Base-by-base conservation (phyloP, 192 early-diverging fungal species). In the Coemansia reversa region DNA sequence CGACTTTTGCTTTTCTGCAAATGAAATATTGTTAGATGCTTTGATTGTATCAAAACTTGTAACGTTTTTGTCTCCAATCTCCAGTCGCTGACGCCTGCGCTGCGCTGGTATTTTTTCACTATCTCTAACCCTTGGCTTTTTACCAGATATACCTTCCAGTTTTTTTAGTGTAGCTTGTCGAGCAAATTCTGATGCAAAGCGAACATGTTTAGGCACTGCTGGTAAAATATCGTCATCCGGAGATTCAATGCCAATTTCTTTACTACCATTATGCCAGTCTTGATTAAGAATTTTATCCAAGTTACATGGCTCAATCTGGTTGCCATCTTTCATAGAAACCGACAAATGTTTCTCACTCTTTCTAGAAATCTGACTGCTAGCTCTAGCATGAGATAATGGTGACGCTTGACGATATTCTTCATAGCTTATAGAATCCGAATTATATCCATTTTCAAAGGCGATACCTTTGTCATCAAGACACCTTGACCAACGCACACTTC, bases 401-500 rank as follows among this genome's bases (percentile, higher is more conserved):
- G 70, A 73, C 20, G 32, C 9, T 3, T 65, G 59, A 0, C 67
- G 61, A 42, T 74, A 74, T 32, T 67, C 57, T 0, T 55, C 51
- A 18, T 67, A 74, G 18, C 60, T 50, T 5, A 74, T 58, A 7
- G 48, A 56, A 39, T 75, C 67, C 12, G 63, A 65, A 12, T 67
- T 66, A 24, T 69, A 75, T 2, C 58, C 67, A 30, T 29, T n/a
- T 3, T 56, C 76, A 60, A 30, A 42, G 5, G 14, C 61, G 3
- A 62, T 39, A 14, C 51, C 32, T 12, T 57, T 55, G 2, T 75
- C 62, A 5, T 81, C 78, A 14, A 81, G 52, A 28, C 69, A 75
- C 39, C 59, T 72, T 6, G 79, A 75, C 79, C 79, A 81, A 4
- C 74, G 58, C 0, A 47, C 70, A 28, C 74, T 75, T 0, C 45